A percentile compares a stretch with the other conserved stretches of the same genome.
phyloP scores from a whole-genome alignment of 768 basidiomycete genomes.

The Gymnopilus dilepis region DNA sequence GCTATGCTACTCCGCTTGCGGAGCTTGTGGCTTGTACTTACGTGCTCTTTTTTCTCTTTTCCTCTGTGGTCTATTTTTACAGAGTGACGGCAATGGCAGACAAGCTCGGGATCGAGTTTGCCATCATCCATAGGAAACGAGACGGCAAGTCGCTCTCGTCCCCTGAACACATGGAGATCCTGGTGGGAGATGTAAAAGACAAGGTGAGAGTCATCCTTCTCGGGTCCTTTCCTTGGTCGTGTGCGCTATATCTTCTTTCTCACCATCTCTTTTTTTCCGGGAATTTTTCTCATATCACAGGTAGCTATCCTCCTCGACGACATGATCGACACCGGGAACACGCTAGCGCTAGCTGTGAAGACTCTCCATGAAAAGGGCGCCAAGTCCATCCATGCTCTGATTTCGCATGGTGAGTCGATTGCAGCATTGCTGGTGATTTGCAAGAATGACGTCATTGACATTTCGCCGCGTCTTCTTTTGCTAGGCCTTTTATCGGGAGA shows the following conservation, averaged over 20 bases:
- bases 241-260: constrained; percentile 8
- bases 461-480: constrained; percentile 4
- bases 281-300: constrained; percentile 39
- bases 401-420: constrained; percentile 79
- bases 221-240: background rate
- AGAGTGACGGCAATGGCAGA: constrained; percentile 96
- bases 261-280: background rate
- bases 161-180: constrained; percentile 86
- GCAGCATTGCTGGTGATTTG: background rate
- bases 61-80: constrained; percentile 17
- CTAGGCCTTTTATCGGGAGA: constrained; percentile 82
- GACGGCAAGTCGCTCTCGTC: constrained; percentile 68
- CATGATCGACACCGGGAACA: constrained; percentile 96
- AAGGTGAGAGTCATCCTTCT: constrained; percentile 73
- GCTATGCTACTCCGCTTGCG: constrained; percentile 4
- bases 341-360: constrained; percentile 82
- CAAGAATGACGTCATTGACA: background rate
- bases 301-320: constrained; percentile 96
- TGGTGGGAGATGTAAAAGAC: constrained; percentile 93
- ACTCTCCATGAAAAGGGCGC: constrained; percentile 93
- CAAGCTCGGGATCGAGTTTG: constrained; percentile 94
- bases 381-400: constrained; percentile 81
- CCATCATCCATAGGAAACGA: constrained; percentile 91
- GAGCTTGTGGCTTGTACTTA: constrained; percentile 18
- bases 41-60: constrained; percentile 10